phyloP scores from a whole-genome alignment of 2,329 filamentous ascomycete genomes.

The Sporothrix phasma region DNA sequence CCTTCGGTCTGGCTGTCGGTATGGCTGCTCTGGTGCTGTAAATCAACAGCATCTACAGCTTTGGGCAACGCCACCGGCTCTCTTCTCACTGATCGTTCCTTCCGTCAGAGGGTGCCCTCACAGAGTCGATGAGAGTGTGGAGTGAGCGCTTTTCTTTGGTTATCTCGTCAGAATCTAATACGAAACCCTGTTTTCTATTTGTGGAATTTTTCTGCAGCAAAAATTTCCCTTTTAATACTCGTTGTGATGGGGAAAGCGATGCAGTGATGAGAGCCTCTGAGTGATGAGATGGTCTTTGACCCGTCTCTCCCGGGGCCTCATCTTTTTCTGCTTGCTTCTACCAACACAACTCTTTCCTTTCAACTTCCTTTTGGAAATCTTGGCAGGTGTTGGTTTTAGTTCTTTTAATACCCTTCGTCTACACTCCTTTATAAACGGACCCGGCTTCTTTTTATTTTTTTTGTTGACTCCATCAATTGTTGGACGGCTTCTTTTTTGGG shows the following conservation, averaged over 20 bases:
- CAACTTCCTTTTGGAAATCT: not conserved
- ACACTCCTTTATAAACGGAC: slow-evolving; percentile 12
- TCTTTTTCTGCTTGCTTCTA: not conserved
- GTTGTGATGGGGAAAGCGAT: not conserved
- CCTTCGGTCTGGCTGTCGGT: slow-evolving; percentile 18
- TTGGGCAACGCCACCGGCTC: not conserved
- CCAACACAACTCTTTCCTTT: not conserved
- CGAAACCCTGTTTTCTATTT: not conserved
- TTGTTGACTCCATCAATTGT: not conserved
- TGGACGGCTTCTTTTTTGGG: not conserved
- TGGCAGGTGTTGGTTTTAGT: slow-evolving; percentile 1
- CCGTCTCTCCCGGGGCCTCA: not conserved
- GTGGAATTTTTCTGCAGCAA: slow-evolving; percentile 11
- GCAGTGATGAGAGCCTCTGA: not conserved
- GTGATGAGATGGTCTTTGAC: not conserved
- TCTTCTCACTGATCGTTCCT: not conserved
- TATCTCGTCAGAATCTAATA: slow-evolving; percentile 5
- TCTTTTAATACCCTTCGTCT: slow-evolving; percentile 14
- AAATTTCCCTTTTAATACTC: slow-evolving; percentile 3
- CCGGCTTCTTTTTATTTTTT: slow-evolving; percentile 6
- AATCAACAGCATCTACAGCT: slow-evolving; percentile 1
- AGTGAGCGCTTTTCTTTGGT: not conserved
- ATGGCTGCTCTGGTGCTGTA: slow-evolving; percentile 18
- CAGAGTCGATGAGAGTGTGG: not conserved
- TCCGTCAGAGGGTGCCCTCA: not conserved